Base-by-base conservation (phyloP, 2,329 filamentous ascomycete species). In the Ampelomyces quisqualis region DNA sequence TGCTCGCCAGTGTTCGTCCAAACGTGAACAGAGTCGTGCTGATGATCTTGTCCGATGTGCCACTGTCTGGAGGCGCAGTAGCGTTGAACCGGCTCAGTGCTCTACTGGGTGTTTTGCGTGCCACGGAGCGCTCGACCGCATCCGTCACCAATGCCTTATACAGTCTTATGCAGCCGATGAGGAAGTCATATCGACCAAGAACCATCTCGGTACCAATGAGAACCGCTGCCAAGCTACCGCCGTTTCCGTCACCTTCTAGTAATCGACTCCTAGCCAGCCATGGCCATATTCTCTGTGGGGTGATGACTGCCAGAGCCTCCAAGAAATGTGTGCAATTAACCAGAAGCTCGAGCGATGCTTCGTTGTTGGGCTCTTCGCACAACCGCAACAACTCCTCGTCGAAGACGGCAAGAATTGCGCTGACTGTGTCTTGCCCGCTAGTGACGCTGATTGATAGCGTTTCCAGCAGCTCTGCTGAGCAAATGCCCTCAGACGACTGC, bases 271-370 rank as follows among this genome's bases (percentile, higher is more conserved):
- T 82, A 3, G 85, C 82, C 57, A 98, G 78, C 64, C 91, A 88
- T 3, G 91, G 90, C 90, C 93, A 97, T 5, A 95, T 83, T 45
- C 90, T 79, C 41, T 86, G 86, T 0, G 93, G 91, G 36, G 85
- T 81, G n/a, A 86, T 55, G 7, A 78, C 76, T 18, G 93, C 69
- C 13, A 94, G 72, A 2, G 85, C 81, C 53, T 86, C 79, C 24
- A 95, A 73, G 58, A 97, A 96, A 38, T 89, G 84, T 15, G 90
- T 70, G 62, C 89, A 95, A 17, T 86, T 81, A 33, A 90, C 77
- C 2, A 84, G 76, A 19, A 94, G 75, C 23, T 82, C 79, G 28
- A 84, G 70, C 8, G 81, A 79, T 27, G 83, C 81, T n/a, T 79
- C 76, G 24, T 77, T 73, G 10, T 80, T 79, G 28, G 85, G 80